A percentile compares a stretch with the other conserved stretches of the same genome.
Conservation (phyloP, 352 stramenopile species). For the Pythium periplocum region DNA sequence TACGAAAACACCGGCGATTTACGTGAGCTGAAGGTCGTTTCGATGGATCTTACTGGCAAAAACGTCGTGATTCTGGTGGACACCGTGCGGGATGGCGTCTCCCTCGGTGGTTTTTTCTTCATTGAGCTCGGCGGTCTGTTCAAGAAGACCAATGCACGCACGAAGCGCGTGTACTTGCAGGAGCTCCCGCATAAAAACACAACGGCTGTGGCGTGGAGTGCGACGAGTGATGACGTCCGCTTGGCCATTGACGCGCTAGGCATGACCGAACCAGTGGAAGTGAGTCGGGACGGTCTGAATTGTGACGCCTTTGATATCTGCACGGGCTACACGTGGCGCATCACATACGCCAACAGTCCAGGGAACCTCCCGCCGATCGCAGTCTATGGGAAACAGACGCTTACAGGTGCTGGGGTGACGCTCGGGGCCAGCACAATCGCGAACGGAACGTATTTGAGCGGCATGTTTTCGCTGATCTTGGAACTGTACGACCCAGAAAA, state of each 20-base stretch:
- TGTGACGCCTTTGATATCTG: conserved; percentile 62
- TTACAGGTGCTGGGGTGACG: conserved; percentile 26
- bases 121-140: conserved; percentile 58
- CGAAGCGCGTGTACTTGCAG: conserved; percentile 39
- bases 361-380: conserved; percentile 57
- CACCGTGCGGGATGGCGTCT: conserved; percentile 42
- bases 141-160: conserved; percentile 36
- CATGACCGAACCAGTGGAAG: conserved; percentile 31
- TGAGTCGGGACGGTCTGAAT: conserved; percentile 31
- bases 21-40: conserved; percentile 21
- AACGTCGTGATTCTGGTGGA: conserved; percentile 24
- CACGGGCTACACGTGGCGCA: conserved; percentile 61
- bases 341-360: conserved; percentile 56
- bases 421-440: conserved; percentile 37
- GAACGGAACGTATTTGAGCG: conserved; percentile 73
- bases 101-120: conserved; percentile 38
- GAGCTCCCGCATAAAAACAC: conserved; percentile 34
- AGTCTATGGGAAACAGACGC: conserved; percentile 26
- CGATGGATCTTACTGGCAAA: conserved; percentile 50
- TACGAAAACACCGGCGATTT: conserved; percentile 56
- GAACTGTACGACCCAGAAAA: conserved; percentile 42
- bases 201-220: conserved; percentile 38
- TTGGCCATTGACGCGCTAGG: conserved; percentile 23
- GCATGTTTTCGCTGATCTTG: conserved; percentile 48
- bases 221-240: conserved; percentile 22